Conservation (phyloP, 208 protist genomes). For the Trypanosoma cruzi region DNA sequence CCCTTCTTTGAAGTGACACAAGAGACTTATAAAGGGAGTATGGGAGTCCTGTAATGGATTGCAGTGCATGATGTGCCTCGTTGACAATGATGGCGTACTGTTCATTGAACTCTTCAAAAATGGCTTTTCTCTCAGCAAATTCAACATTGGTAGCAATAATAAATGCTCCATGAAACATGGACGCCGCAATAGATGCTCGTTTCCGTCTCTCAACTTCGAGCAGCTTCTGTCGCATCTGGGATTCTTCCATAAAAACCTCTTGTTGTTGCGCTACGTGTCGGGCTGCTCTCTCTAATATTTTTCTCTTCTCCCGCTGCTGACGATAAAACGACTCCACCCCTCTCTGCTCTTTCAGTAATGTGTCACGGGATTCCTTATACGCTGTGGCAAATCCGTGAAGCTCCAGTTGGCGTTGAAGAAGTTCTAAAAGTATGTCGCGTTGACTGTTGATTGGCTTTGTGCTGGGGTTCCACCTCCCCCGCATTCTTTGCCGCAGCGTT, state of each 20-base stretch:
- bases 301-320: not conserved
- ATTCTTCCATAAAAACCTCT: constrained; percentile 11
- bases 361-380: constrained; percentile 9
- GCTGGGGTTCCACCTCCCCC: constrained; percentile 19
- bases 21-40: constrained; percentile 5
- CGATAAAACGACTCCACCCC: not conserved
- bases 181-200: not conserved
- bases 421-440: constrained; percentile 10
- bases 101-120: constrained; percentile 31
- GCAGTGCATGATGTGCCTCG: constrained; percentile 14
- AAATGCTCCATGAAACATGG: not conserved
- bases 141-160: constrained; percentile 25
- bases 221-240: not conserved
- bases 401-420: constrained; percentile 17
- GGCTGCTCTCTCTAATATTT: not conserved
- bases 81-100: constrained; percentile 21
- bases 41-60: constrained; percentile 14
- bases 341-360: constrained; percentile 9
- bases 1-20: constrained; percentile 11
- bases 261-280: not conserved
- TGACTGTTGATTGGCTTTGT: constrained; percentile 1
- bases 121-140: constrained; percentile 26
- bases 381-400: constrained; percentile 14
- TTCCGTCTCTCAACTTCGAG: not conserved
- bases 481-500: constrained; percentile 1